These are phyloP conservation scores for Boechera divaricarpa DNA, from an alignment of 345 rosid genomes.

Conservation along the genomic window DNA sequence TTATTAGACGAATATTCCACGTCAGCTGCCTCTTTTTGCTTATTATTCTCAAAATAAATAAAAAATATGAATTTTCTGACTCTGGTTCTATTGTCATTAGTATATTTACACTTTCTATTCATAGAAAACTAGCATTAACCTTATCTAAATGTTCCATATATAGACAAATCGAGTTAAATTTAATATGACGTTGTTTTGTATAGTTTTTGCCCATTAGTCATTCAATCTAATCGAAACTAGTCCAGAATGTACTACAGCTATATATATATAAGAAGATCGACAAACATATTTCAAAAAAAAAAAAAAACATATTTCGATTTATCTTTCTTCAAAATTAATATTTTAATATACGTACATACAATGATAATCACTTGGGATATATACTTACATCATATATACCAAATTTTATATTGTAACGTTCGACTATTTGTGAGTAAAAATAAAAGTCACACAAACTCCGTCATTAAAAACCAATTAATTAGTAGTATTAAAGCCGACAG, in stretches of 20 bases:
- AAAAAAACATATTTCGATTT: neutral
- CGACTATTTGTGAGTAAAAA: neutral
- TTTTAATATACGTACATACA: neutral
- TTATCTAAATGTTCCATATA: neutral
- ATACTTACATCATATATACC: neutral
- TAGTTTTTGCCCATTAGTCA: neutral
- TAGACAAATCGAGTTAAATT: neutral
- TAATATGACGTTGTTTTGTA: neutral
- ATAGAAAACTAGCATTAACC: neutral
- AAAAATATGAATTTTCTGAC: neutral
- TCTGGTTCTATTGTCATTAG: neutral
- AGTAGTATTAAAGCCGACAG: neutral
- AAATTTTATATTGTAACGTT: neutral
- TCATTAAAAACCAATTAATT: neutral
- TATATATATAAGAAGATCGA: too few relatives aligned
- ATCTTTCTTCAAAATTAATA: slow-evolving; percentile 8
- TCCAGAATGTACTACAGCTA: too few relatives aligned
- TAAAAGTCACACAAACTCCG: neutral
- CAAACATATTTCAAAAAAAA: too few relatives aligned
- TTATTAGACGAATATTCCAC: slow-evolving; percentile 31
- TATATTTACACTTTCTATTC: neutral
- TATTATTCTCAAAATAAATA: neutral
- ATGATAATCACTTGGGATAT: neutral
- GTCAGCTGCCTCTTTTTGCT: neutral
- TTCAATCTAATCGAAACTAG: neutral